Evolutionary conservation across 2,329 filamentous ascomycete species (phyloP).

Genomic region (Leptodontidium sp.): DNA sequence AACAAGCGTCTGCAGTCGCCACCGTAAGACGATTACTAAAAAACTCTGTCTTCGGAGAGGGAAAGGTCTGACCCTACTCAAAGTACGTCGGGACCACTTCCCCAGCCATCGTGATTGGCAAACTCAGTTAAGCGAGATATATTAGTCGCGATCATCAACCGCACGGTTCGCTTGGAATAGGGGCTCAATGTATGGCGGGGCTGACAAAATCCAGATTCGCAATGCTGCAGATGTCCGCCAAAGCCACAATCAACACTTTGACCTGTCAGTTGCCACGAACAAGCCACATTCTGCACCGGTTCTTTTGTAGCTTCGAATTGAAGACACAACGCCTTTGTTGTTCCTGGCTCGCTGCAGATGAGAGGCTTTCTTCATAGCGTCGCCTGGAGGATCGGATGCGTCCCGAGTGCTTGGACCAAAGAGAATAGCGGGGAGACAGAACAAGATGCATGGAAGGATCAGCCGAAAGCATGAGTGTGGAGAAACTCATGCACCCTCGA

Average conservation of each 20-base stretch:
- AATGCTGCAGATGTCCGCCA: background rate
- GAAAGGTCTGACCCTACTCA: background rate
- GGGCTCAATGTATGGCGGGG: background rate
- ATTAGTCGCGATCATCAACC: background rate
- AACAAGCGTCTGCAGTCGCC: background rate
- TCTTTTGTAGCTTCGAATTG: background rate
- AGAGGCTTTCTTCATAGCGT: background rate
- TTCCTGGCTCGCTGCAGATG: background rate
- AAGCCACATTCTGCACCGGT: background rate
- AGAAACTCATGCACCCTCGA: too few relatives aligned
- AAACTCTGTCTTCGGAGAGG: background rate
- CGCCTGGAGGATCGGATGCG: slow-evolving; percentile 12
- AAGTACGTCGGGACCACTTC: slow-evolving; percentile 6
- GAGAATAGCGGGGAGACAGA: slow-evolving; percentile 4
- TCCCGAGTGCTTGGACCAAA: background rate
- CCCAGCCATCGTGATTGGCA: slow-evolving; percentile 8
- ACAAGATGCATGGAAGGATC: background rate
- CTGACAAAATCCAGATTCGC: background rate
- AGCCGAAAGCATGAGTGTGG: background rate
- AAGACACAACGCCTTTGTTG: background rate
- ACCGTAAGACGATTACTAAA: background rate
- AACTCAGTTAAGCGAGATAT: background rate
- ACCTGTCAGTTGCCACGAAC: too few relatives aligned
- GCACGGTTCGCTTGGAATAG: slow-evolving; percentile 17
- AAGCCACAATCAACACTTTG: background rate